A percentile compares a stretch with the other conserved stretches of the same genome.
phyloP scores from a whole-genome alignment of 1,139 yeast genomes.

The Taphrina sp. region DNA sequence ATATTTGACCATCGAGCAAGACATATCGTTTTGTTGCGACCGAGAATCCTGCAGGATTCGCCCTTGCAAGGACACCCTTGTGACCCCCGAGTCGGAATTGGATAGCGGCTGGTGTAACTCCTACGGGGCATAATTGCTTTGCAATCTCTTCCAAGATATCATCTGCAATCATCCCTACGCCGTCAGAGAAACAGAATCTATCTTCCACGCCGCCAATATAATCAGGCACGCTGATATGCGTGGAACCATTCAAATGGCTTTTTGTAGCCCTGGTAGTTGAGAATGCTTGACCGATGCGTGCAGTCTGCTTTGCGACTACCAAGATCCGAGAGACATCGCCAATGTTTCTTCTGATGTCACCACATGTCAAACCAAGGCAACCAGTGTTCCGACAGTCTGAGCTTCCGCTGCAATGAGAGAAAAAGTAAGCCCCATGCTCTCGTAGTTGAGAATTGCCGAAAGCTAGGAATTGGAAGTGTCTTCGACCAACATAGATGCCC shows the following conservation, averaged over 20 bases:
- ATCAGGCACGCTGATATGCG: neutral
- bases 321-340: conserved; percentile 30
- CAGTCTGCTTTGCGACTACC: conserved; percentile 31
- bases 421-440: conserved; percentile 36
- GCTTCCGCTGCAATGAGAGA: conserved; percentile 2
- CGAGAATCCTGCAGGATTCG: neutral
- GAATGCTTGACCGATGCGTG: conserved; percentile 36
- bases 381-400: conserved; percentile 5
- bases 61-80: conserved; percentile 33
- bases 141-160: conserved; percentile 30
- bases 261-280: conserved; percentile 33
- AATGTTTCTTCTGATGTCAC: conserved; percentile 33
- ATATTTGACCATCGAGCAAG: conserved; percentile 12
- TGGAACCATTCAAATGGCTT: neutral
- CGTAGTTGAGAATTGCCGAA: conserved; percentile 35
- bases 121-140: conserved; percentile 10
- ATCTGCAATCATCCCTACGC: conserved; percentile 33
- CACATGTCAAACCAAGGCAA: conserved; percentile 13
- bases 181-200: conserved; percentile 34
- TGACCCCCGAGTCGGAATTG: conserved; percentile 35
- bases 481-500: conserved; percentile 32
- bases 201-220: conserved; percentile 19
- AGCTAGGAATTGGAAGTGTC: conserved; percentile 33
- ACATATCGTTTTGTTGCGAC: conserved; percentile 5
- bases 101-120: conserved; percentile 32